Evolutionary conservation across 2,329 filamentous ascomycete species (phyloP).

Genomic region (Aspergillus fumigatus): DNA sequence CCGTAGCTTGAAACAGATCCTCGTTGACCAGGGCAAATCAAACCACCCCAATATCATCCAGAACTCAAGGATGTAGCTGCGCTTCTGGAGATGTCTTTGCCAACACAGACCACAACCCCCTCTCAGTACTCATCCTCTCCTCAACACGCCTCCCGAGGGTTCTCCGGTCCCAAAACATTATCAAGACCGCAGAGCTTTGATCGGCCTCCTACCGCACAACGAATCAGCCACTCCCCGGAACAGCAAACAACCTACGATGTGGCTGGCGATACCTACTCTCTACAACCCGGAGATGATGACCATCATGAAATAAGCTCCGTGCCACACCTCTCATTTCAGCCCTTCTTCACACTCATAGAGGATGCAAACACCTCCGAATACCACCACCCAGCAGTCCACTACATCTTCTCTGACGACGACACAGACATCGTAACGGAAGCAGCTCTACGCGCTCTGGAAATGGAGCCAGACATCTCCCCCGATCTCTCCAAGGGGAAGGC

Average conservation of each 20-base stretch:
- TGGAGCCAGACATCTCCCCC: slow-evolving; percentile 33
- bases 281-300: slow-evolving; percentile 10
- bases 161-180: slow-evolving; percentile 8
- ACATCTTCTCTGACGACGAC: slow-evolving; percentile 92
- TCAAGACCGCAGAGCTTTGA: slow-evolving; percentile 21
- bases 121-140: slow-evolving; percentile 27
- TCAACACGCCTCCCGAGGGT: slow-evolving; percentile 19
- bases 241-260: slow-evolving; percentile 10
- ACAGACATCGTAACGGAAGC: slow-evolving; percentile 68
- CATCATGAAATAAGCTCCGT: slow-evolving; percentile 14
- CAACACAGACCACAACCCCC: slow-evolving; percentile 21
- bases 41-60: background rate
- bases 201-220: slow-evolving; percentile 12
- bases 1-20: background rate
- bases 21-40: slow-evolving; percentile 1
- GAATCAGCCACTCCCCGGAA: slow-evolving; percentile 5
- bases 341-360: slow-evolving; percentile 81
- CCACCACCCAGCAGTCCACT: slow-evolving; percentile 81
- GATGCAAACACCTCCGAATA: slow-evolving; percentile 69
- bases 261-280: slow-evolving; percentile 1
- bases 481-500: slow-evolving; percentile 16
- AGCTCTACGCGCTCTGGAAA: slow-evolving; percentile 51
- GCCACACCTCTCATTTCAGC: slow-evolving; percentile 56
- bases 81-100: slow-evolving; percentile 32
- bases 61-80: slow-evolving; percentile 27